Evolutionary conservation across 2,329 filamentous ascomycete genomes (phyloP), one percentile per base, ranked within the genome.

Genomic region (Exophiala sideris): DNA sequence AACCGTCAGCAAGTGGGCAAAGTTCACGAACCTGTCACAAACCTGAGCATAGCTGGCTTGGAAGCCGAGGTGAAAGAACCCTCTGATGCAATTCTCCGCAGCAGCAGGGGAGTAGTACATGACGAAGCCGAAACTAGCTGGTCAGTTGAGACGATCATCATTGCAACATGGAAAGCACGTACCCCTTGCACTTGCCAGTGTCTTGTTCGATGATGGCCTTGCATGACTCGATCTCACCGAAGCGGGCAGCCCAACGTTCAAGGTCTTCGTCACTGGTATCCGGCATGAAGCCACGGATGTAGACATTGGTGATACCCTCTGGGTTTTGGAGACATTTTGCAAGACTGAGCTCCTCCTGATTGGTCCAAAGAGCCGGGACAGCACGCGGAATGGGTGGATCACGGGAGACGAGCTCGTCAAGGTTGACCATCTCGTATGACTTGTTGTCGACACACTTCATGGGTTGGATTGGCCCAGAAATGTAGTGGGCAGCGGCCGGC

Each of bases 201-300:
- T 88, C 86, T 48, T 91, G 87, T 74, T 99, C 95, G 67, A 99
- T 95, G 74, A 99, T 99, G 11, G 95, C 94, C 79, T 99, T 99
- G 67, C 91, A 96, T 62, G 91, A 95, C 74, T 96, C 90, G 54
- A 99, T 94, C 57, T 87, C 85, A 39, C 94, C 95, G 68, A 97
- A 99, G 47, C 92, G 88, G 63, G 83, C 79, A 40, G 92, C 87
- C 74, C 94, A 97, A 40, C 80, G 79, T 64, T 88, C 82, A 14
- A 99, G 78, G 68, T 95, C 86, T 46, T 95, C 88, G 66, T 99
- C 94, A 45, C 95, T 94, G 0, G 92, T 99, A 65, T 95, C 92
- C 0, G 94, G 92, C 60, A 95, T 88, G 59, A 99, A 86, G 14
- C 95, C 95, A 57, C 94, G 89, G 61, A 99, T 96, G 77, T 99